Conservation (phyloP, 306 rosid species). For the Alnus glutinosa region DNA sequence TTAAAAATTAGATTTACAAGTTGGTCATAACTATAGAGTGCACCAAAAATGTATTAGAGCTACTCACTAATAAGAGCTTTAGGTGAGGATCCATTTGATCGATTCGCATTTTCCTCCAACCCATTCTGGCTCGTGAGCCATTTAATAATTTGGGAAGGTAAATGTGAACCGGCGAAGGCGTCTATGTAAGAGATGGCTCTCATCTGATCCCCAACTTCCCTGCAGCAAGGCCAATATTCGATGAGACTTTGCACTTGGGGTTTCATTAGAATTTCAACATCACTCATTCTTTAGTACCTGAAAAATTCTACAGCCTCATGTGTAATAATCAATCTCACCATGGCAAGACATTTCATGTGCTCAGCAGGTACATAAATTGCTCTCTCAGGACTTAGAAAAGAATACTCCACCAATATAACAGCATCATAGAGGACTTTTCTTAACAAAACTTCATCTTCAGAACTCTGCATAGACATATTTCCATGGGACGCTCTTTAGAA, state of each 20-base stretch:
- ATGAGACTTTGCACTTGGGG: slow-evolving; percentile 14
- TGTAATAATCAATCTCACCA: slow-evolving; percentile 62
- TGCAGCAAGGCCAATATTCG: slow-evolving; percentile 29
- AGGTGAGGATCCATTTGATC: slow-evolving; percentile 49
- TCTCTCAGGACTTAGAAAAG: slow-evolving; percentile 49
- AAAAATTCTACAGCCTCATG: slow-evolving; percentile 59
- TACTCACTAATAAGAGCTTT: slow-evolving; percentile 59
- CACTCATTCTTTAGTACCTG: slow-evolving; percentile 43
- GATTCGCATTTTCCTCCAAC: slow-evolving; percentile 45
- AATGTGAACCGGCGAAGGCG: slow-evolving; percentile 59
- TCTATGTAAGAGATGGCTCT: slow-evolving; percentile 54
- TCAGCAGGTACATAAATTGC: slow-evolving; percentile 28
- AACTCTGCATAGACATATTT: slow-evolving; percentile 53
- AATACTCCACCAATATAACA: slow-evolving; percentile 68
- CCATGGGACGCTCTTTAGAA: slow-evolving; percentile 3
- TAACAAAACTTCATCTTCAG: slow-evolving; percentile 57
- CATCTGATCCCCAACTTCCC: slow-evolving; percentile 69
- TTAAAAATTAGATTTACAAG: slow-evolving; percentile 19
- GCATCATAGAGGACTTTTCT: slow-evolving; percentile 71
- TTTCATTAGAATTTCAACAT: slow-evolving; percentile 8
- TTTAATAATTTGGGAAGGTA: slow-evolving; percentile 52
- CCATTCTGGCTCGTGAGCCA: slow-evolving; percentile 43
- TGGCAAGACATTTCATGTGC: slow-evolving; percentile 37
- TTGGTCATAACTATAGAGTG: slow-evolving; percentile 12
- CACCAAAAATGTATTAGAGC: neutral